These are phyloP conservation scores for Colletotrichum ledebouriae DNA, from an alignment of 2,329 filamentous ascomycete species.

Conservation along the genomic window DNA sequence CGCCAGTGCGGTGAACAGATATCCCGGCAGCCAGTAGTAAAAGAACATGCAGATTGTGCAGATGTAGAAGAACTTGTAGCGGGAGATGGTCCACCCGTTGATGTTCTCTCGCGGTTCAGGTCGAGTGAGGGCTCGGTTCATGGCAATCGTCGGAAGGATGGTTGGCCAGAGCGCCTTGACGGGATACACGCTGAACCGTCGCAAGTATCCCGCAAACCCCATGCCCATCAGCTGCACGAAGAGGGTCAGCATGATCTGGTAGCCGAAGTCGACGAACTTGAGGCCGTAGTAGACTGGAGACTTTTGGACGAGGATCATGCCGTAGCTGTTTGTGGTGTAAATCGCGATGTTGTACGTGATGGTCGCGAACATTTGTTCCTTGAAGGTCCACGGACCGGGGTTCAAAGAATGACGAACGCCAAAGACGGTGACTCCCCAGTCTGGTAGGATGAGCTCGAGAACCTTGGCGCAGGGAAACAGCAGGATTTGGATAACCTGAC, in stretches of 20 bases:
- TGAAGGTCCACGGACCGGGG: conserved; percentile 57
- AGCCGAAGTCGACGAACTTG: conserved; percentile 55
- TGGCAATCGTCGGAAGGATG: conserved; percentile 51
- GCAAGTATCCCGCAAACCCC: conserved; percentile 56
- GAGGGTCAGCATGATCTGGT: conserved; percentile 55
- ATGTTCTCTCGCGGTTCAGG: conserved; percentile 53
- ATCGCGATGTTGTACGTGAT: conserved; percentile 56
- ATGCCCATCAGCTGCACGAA: conserved; percentile 59
- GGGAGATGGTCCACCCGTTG: conserved; percentile 60
- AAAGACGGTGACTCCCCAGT: conserved; percentile 58
- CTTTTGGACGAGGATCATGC: conserved; percentile 53
- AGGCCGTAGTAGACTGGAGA: conserved; percentile 57
- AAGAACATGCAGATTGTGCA: conserved; percentile 55
- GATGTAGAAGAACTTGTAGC: conserved; percentile 59
- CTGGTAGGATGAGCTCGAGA: conserved; percentile 58
- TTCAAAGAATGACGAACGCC: conserved; percentile 53
- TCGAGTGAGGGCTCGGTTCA: conserved; percentile 51
- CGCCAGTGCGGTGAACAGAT: conserved; percentile 58
- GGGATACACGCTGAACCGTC: conserved; percentile 55
- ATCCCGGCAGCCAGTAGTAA: conserved; percentile 64
- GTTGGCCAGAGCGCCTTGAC: conserved; percentile 52
- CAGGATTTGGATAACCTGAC: conserved; percentile 59
- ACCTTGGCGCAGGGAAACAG: conserved; percentile 61
- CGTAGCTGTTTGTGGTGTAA: conserved; percentile 52
- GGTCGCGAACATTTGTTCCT: conserved; percentile 59